Evolutionary conservation across 306 rosid genomes (phyloP), one percentile per base, ranked within the genome.

Genomic region (Inga oerstediana): DNA sequence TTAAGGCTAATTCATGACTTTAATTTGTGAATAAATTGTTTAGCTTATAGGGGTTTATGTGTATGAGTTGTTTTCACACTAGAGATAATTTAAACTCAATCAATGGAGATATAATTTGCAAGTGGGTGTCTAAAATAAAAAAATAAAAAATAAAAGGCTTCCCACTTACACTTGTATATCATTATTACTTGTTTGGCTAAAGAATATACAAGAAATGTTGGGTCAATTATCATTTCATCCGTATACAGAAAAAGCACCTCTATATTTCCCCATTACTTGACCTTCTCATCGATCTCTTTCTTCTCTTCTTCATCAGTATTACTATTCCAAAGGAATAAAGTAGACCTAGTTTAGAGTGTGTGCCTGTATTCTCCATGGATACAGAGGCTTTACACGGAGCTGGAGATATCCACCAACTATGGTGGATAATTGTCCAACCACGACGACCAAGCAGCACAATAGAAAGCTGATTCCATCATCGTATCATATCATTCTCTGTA

Each of bases 171-270:
- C 73, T 10, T 64, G 11, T 3, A 58, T 80, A 88, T 85, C 62
- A 88, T 88, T 85, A 88, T 88, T 85, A 85, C 88, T 35, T 72
- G 56, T 85, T 85, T 85, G 90, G 88, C 88, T 61, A 88, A 88
- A 82, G 78, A 76, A 15, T 24, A 73, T 46, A 75, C 3, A 48
- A 24, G 76, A 39, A 41, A 56, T 79, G 81, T 79, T 75, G 80
- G 76, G 84, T 85, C 87, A 85, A 85, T 20, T 58, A 84, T 66
- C 24, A 7, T 76, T 39, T 72, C 79, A 62, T 66, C 8, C 39
- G 51, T 72, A 83, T 83, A 58, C 20, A 78, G 43, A 58, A 44
- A 39, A 71, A 71, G 75, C 35, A 71, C 67, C 48, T 58, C 64
- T 69, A 70, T 69, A 44, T 71, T 81, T 72, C 43, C 70, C 75